Evolutionary conservation across 331 rosid genomes (phyloP).

Genomic region (Pyrus hybrid): DNA sequence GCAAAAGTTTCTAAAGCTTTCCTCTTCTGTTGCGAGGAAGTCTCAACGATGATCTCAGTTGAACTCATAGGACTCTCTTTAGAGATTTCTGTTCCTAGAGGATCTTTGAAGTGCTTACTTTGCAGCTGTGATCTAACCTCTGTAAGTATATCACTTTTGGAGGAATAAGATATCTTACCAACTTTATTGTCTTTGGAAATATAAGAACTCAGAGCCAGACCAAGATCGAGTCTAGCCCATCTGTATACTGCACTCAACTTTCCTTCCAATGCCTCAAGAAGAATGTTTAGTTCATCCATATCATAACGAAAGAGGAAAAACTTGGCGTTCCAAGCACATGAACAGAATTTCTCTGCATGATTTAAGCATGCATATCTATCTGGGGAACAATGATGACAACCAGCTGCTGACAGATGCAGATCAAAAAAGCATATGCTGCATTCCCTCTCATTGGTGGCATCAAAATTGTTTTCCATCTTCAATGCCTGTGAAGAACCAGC

Average conservation of each 20-base stretch:
- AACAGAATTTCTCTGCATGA: constrained; percentile 86
- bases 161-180: constrained; percentile 1
- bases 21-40: constrained; percentile 22
- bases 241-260: constrained; percentile 90
- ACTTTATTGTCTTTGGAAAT: constrained; percentile 28
- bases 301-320: constrained; percentile 91
- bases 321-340: constrained; percentile 69
- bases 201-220: constrained; percentile 67
- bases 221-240: constrained; percentile 96
- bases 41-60: constrained; percentile 22
- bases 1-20: constrained; percentile 27
- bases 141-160: constrained; percentile 22
- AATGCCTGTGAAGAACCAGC: constrained; percentile 54
- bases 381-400: constrained; percentile 77
- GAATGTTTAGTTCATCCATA: constrained; percentile 60
- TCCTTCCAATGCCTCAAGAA: constrained; percentile 96
- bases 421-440: constrained; percentile 80
- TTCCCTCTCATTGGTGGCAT: constrained; percentile 85
- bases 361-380: constrained; percentile 88
- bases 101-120: constrained; percentile 21
- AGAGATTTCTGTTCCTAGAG: constrained; percentile 30
- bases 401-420: constrained; percentile 93
- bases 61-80: constrained; percentile 23
- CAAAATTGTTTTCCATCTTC: constrained; percentile 90
- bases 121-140: constrained; percentile 32